Base-by-base conservation (phyloP, 164 flowering plant species). In the Kingdonia uniflora region DNA sequence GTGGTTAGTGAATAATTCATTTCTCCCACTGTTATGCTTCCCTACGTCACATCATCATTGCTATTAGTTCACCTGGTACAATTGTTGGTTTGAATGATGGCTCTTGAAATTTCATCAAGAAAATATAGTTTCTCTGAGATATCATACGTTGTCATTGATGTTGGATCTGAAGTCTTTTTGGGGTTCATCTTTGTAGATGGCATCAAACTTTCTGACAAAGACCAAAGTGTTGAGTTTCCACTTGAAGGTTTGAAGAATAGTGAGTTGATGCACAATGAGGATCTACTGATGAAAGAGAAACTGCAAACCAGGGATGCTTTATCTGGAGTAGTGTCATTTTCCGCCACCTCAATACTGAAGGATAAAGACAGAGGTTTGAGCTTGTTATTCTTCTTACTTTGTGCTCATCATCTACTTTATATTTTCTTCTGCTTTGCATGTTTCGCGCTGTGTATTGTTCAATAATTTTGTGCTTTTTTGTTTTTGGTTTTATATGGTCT, bases 161-260 rank as follows among this genome's bases (percentile, higher is more conserved):
- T 29, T 29, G 35, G 4, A 8, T 8, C 8, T 29, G 35, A 29
- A 3, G 4, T 3, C 8, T 29, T 29, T 29, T 29, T 4, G 35
- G 35, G 4, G 8, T 29, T 29, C 8, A 29, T 8, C 12, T 48
- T 40, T 49, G 11, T 52, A 78, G 96, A 80, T 80, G 90, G 78
- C 57, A 61, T 76, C 42, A 67, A 68, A 17, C 76, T 65, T 54
- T 52, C 71, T 49, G 75, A 67, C 42, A 65, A 68, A 66, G 80
- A 71, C 25, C 62, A 54, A 49, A 63, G 39, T 40, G 37, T 21
- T 26, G 43, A 11, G 52, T 12, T 49, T 22, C 60, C 67, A 14
- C 25, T 45, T 57, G 69, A 63, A 52, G 62, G 45, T 58, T 23
- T 38, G 25, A 59, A 26, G 15, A 63, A 44, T 21, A 20, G 45